phyloP scores from a whole-genome alignment of 2,329 filamentous ascomycete species.

The Beauveria asiatica region DNA sequence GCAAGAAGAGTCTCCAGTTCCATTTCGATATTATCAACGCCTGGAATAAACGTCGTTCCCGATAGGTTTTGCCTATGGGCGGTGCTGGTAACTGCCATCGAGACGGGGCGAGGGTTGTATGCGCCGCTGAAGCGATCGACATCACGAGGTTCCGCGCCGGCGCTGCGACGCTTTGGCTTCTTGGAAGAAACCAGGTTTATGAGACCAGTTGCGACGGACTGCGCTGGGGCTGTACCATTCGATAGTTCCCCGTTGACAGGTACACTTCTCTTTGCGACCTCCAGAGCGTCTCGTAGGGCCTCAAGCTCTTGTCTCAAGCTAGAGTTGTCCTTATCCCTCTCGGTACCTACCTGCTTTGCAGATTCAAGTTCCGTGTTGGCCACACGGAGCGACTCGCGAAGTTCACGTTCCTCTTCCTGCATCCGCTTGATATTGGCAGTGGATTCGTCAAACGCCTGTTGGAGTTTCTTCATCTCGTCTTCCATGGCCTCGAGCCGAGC shows the following conservation, averaged over 20 bases:
- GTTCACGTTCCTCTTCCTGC: slow-evolving; percentile 84
- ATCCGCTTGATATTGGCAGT: slow-evolving; percentile 84
- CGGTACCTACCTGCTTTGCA: slow-evolving; percentile 63
- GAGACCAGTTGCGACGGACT: slow-evolving; percentile 60
- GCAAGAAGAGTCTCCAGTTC: slow-evolving; percentile 90
- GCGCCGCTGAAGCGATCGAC: slow-evolving; percentile 84
- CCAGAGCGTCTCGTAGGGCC: slow-evolving; percentile 87
- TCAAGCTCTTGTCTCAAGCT: slow-evolving; percentile 79
- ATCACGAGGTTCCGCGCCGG: slow-evolving; percentile 75
- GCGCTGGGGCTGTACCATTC: slow-evolving; percentile 31
- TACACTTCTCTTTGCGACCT: slow-evolving; percentile 69
- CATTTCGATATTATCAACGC: slow-evolving; percentile 83
- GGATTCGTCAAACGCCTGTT: slow-evolving; percentile 83
- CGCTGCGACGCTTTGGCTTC: slow-evolving; percentile 92
- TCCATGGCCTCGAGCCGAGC: slow-evolving; percentile 88
- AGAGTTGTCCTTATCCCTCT: slow-evolving; percentile 77
- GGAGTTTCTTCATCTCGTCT: slow-evolving; percentile 88
- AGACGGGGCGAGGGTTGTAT: slow-evolving; percentile 91
- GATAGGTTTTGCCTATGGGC: slow-evolving; percentile 63
- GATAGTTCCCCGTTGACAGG: slow-evolving; percentile 59
- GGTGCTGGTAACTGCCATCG: slow-evolving; percentile 74
- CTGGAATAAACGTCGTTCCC: slow-evolving; percentile 69
- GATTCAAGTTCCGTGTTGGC: slow-evolving; percentile 76
- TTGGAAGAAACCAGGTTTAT: slow-evolving; percentile 97
- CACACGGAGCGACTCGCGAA: slow-evolving; percentile 72